Conservation (phyloP, 352 stramenopile species). For the Globisporangium apiculatum region DNA sequence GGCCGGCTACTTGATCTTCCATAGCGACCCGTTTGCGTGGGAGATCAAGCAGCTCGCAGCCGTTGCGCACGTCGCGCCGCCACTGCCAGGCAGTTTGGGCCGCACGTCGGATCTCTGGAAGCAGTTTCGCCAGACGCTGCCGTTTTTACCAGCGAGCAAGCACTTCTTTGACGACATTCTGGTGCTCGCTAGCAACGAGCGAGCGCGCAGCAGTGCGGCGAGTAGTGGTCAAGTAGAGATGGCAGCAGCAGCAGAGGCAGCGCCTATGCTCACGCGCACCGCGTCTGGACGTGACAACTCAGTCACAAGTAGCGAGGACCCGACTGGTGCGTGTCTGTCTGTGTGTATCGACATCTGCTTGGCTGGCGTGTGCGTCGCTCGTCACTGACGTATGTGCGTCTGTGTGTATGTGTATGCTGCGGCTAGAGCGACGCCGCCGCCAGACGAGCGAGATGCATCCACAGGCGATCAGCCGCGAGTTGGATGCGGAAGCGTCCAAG, state of each 20-base stretch:
- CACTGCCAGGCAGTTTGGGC: constrained; percentile 29
- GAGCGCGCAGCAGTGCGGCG: background rate
- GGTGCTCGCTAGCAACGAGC: constrained; percentile 20
- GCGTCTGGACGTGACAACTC: constrained; percentile 7
- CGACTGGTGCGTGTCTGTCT: background rate
- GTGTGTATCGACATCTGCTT: too few relatives aligned
- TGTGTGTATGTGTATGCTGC: background rate
- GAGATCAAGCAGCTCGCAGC: constrained; percentile 48
- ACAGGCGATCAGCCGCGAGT: constrained; percentile 49
- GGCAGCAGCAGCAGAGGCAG: background rate
- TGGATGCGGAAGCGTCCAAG: constrained; percentile 61
- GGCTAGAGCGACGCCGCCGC: constrained; percentile 29
- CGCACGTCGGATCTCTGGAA: constrained; percentile 61
- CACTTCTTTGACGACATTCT: constrained; percentile 78
- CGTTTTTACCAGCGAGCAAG: constrained; percentile 72
- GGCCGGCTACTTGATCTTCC: constrained; percentile 53
- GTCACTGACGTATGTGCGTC: too few relatives aligned
- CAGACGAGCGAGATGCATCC: constrained; percentile 77
- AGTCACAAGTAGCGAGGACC: constrained; percentile 7
- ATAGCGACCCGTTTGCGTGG: constrained; percentile 34
- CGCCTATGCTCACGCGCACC: background rate
- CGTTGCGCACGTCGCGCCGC: constrained; percentile 43
- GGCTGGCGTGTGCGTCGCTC: too few relatives aligned
- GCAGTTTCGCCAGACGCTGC: constrained; percentile 67
- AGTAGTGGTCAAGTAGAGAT: background rate